Base-by-base conservation (phyloP, 2,329 filamentous ascomycete species). In the Arthroderma sp. region DNA sequence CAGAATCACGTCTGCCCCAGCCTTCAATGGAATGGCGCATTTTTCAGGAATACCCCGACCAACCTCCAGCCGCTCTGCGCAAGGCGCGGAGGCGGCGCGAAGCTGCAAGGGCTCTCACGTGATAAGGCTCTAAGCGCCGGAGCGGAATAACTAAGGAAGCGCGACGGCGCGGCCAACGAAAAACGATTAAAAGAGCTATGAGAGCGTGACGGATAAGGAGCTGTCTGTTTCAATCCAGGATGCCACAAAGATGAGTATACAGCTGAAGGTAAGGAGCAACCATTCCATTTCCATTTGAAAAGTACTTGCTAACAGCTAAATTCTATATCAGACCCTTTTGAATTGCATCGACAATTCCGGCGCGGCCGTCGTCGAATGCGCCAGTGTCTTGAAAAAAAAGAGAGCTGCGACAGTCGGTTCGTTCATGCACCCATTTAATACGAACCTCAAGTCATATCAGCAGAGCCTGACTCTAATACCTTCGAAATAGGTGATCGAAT, bases 331-430 rank as follows among this genome's bases (percentile, higher is more conserved):
- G 91, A 84, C 88, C 63, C 86, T 98, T 78, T 78, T 98, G 58
- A 95, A 91, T 70, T 96, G 91, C 81, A 96, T 98, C 78, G 91
- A 98, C 81, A 98, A 95, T 74, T 96, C 91, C 53, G 91, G 91
- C 63, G 91, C 91, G 55, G 88, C 91, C 57, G 75, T 98, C 54
- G 91, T 96, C 69, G 91, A 98, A 72, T 98, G 91, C 70, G 85
- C 83, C 63, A 83, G 89, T 63, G 83, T 96, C 51, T 73, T 98
- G 58, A 85, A 85, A 60, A 91, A 89, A 71, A 94, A 95, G 71
- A 78, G 81, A 41, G 58, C 65, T 58, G 91, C 89, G 48, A 82
- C 81, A 60, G 88, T 98, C 60, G 91, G 88, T 94, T 75, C 57
- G 74, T 52, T 32, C 2, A 11, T 9, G 2, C 32, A 15, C 28